Conservation (phyloP, 169 alveolate genomes). For the Ichthyophthirius multifiliis region DNA sequence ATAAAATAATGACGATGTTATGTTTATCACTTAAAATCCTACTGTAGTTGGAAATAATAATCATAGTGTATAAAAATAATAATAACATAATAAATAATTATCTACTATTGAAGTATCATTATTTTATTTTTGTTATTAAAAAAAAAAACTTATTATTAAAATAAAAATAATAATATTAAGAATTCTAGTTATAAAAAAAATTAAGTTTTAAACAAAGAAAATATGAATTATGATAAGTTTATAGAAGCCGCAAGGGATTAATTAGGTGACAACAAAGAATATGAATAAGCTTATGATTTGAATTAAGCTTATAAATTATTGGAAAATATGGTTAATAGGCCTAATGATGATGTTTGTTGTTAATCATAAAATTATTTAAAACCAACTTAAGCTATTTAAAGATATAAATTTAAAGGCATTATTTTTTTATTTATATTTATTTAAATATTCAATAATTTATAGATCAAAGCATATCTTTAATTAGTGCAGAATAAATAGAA, state of each 20-base stretch:
- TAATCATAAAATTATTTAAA: conserved; percentile 32
- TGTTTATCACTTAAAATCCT: conserved; percentile 36
- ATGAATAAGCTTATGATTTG: conserved; percentile 31
- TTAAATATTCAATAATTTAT: no score
- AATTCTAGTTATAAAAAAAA: background rate
- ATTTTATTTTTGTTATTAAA: no score
- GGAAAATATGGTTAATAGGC: conserved; percentile 30
- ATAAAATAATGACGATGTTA: conserved; percentile 1
- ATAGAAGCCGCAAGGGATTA: conserved; percentile 2
- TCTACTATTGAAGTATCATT: no score
- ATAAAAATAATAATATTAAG: background rate
- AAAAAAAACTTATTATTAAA: no score
- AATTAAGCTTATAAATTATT: conserved; percentile 23
- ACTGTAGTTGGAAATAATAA: background rate
- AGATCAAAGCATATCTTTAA: background rate
- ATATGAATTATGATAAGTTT: conserved; percentile 28
- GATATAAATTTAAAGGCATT: conserved; percentile 31
- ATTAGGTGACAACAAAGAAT: conserved; percentile 34
- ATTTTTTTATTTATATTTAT: background rate
- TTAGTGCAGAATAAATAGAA: background rate
- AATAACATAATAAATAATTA: no score
- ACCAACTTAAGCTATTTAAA: conserved; percentile 28
- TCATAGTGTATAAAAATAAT: no score
- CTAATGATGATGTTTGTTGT: conserved; percentile 13
- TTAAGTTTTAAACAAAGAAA: background rate